Conservation (phyloP, 495 filamentous ascomycete species). For the Letharia columbiana region DNA sequence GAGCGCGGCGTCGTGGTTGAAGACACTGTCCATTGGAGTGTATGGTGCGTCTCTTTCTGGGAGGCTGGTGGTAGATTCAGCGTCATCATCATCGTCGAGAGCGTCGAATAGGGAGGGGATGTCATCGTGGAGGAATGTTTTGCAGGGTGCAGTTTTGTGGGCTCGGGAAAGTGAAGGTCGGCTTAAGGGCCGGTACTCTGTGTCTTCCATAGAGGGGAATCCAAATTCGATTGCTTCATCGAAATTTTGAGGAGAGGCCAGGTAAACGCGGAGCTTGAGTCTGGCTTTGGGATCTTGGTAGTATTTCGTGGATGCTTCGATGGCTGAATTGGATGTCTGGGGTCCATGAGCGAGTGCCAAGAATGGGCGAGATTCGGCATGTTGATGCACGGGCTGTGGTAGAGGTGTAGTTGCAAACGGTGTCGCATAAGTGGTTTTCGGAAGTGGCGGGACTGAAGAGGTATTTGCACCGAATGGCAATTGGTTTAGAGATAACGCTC, state of each 20-base stretch:
- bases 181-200: constrained; percentile 27
- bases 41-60: constrained; percentile 39
- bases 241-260: constrained; percentile 88
- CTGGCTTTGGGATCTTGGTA: constrained; percentile 89
- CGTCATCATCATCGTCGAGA: constrained; percentile 39
- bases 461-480: constrained; percentile 23
- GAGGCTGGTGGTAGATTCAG: constrained; percentile 30
- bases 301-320: constrained; percentile 68
- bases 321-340: constrained; percentile 43
- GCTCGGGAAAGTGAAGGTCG: constrained; percentile 18
- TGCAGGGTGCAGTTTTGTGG: constrained; percentile 20
- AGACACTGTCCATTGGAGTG: constrained; percentile 22
- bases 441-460: constrained; percentile 18
- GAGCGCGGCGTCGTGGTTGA: constrained; percentile 21
- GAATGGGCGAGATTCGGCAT: constrained; percentile 30
- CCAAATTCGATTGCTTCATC: constrained; percentile 93
- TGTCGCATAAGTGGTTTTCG: constrained; percentile 21
- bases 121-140: constrained; percentile 42
- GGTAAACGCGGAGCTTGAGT: constrained; percentile 76
- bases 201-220: constrained; percentile 57
- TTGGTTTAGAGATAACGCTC: constrained; percentile 39
- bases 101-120: constrained; percentile 30
- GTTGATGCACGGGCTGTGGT: constrained; percentile 30
- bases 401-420: constrained; percentile 11
- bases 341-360: constrained; percentile 28